Evolutionary conservation across 257 asterid species (phyloP), one percentile per base, ranked within the genome.

Genomic region (Scutellaria minor): DNA sequence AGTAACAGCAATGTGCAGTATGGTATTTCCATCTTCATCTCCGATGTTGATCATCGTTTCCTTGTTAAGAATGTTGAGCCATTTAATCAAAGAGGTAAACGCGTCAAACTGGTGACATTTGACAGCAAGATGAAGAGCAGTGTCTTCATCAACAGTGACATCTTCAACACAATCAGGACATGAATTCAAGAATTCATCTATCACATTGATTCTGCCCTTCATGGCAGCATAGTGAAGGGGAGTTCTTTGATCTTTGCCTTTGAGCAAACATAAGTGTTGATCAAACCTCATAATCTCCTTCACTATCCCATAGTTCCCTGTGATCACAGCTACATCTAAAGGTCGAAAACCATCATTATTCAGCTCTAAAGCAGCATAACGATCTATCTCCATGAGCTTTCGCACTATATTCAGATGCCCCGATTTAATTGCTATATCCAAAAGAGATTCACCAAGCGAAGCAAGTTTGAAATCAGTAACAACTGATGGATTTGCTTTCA

Each of bases 71-170:
- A 10, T 61, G 18, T 56, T 57, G 24, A 68, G 50, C 79, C 81
- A 80, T 64, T 67, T 55, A 52, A 80, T 18, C 60, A 73, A 53
- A 15, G 35, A 54, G 9, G 13, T 9, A 56, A 76, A 66, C 1
- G 67, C 78, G 4, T 76, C 84, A 22, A 72, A 76, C 58, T 80
- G 78, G 67, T 66, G 66, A 62, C 11, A 14, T 20, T 64, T 76
- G 11, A 80, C 74, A 39, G 84, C 78, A 45, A 80, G 76, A 52
- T 72, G 84, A 54, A 80, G 81, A 3, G 74, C 81, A 55, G 81
- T 80, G 67, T 76, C 81, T 11, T 58, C 79, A 62, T 54, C 59
- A 68, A 53, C 78, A 8, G 84, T 80, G 7, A 74, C 51, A 60
- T 62, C 74, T 58, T 76, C 42, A 3, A 80, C 6, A 40, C 50